Evolutionary conservation across 148 eudicot genomes (phyloP).

Genomic region (Camellia sinensis): DNA sequence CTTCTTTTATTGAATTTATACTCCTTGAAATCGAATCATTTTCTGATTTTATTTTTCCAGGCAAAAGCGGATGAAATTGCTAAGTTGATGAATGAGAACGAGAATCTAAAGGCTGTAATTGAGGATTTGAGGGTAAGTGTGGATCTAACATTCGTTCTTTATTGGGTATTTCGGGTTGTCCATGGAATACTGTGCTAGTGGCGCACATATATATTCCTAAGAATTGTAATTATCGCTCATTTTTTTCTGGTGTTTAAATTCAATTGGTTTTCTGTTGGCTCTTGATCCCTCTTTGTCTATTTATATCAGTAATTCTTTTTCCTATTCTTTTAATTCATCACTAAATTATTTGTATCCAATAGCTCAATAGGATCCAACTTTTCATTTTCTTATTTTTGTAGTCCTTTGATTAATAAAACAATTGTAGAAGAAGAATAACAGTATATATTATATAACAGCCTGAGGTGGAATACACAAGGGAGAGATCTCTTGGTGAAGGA

Average conservation of each 20-base stretch:
- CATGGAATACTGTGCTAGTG: not conserved
- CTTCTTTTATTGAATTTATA: not conserved
- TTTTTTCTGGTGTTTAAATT: not conserved
- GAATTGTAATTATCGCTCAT: not conserved
- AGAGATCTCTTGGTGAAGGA: too few relatives aligned
- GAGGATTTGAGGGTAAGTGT: conserved; percentile 66
- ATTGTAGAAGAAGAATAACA: not conserved
- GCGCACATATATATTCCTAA: not conserved
- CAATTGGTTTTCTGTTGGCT: not conserved
- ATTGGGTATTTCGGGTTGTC: not conserved
- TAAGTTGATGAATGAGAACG: conserved; percentile 88
- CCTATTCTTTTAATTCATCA: too few relatives aligned
- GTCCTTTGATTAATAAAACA: not conserved
- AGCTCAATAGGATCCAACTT: not conserved
- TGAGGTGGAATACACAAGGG: too few relatives aligned
- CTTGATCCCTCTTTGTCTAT: not conserved
- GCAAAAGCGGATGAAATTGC: conserved; percentile 98
- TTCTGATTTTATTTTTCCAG: conserved; percentile 37
- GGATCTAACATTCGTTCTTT: not conserved
- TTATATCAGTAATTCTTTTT: too few relatives aligned
- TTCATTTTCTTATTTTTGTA: not conserved
- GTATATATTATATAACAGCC: too few relatives aligned
- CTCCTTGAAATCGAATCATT: conserved; percentile 9
- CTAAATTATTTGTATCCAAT: too few relatives aligned
- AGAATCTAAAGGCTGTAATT: conserved; percentile 63